phyloP scores from a whole-genome alignment of 768 basidiomycete genomes.

The Boletus patriciae region DNA sequence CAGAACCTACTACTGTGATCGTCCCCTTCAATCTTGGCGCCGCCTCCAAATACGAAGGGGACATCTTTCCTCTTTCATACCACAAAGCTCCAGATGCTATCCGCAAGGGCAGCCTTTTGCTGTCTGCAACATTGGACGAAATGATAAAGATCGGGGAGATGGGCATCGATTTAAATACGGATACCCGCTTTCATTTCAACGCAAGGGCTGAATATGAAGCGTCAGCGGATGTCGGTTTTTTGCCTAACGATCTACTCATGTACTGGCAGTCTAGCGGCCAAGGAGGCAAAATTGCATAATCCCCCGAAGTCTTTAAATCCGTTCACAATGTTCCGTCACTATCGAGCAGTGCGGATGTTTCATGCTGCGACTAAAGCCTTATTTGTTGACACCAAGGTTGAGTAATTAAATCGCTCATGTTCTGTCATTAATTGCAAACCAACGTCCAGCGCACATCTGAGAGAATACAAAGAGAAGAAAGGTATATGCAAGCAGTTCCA shows the following conservation, averaged over 20 bases:
- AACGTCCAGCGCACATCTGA: slow-evolving; percentile 6
- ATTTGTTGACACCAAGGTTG: background rate
- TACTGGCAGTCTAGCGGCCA: background rate
- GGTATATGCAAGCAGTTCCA: background rate
- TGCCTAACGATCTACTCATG: background rate
- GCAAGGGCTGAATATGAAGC: background rate
- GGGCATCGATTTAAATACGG: no score
- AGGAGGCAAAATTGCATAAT: background rate
- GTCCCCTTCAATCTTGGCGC: background rate
- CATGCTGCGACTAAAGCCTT: background rate
- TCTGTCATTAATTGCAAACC: background rate
- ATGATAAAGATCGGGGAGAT: background rate
- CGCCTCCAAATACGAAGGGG: background rate
- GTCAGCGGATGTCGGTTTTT: background rate
- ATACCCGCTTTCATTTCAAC: background rate
- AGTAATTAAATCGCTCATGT: no score
- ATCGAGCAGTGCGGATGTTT: background rate
- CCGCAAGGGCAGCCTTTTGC: background rate
- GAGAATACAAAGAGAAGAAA: slow-evolving; percentile 4
- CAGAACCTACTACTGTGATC: background rate
- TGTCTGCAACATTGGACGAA: slow-evolving; percentile 3
- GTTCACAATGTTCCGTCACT: background rate
- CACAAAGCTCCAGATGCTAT: background rate
- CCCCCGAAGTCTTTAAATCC: background rate
- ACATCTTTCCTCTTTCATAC: background rate